Conservation (phyloP, 768 basidiomycete species). For the Mycena capillaripes region DNA sequence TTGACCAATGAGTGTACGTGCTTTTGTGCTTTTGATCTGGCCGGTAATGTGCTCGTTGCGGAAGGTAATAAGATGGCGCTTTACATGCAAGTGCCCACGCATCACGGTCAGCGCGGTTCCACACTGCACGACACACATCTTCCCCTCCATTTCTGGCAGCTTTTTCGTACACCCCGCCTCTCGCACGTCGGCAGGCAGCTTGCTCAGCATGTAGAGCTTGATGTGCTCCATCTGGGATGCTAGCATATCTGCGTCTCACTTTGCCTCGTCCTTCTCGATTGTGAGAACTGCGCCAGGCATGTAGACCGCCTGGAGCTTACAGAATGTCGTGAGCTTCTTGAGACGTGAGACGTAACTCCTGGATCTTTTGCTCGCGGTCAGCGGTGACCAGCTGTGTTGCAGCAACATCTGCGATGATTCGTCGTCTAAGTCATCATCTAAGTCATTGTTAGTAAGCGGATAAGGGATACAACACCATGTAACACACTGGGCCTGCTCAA, state of each 20-base stretch:
- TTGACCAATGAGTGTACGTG: not conserved
- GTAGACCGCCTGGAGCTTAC: not conserved
- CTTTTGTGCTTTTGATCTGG: not conserved
- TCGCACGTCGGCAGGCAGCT: not conserved
- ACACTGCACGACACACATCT: not conserved
- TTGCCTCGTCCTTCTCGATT: not conserved
- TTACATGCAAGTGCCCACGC: not conserved
- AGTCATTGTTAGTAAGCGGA: not conserved
- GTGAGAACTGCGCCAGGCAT: not conserved
- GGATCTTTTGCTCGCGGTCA: not conserved
- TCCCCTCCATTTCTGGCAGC: not conserved
- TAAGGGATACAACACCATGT: too few species aligned
- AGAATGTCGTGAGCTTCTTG: not conserved
- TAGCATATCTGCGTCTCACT: not conserved
- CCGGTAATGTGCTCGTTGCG: constrained; percentile 2
- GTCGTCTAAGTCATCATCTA: not conserved
- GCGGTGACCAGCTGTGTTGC: not conserved
- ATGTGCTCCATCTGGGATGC: not conserved
- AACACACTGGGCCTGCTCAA: not conserved
- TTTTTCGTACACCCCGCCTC: not conserved
- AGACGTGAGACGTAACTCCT: not conserved
- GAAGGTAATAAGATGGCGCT: constrained; percentile 4
- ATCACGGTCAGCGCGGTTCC: not conserved
- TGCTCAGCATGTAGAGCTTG: constrained; percentile 5
- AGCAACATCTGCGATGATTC: not conserved